phyloP scores from a whole-genome alignment of 345 rosid genomes.

The Xanthoceras sorbifolium region DNA sequence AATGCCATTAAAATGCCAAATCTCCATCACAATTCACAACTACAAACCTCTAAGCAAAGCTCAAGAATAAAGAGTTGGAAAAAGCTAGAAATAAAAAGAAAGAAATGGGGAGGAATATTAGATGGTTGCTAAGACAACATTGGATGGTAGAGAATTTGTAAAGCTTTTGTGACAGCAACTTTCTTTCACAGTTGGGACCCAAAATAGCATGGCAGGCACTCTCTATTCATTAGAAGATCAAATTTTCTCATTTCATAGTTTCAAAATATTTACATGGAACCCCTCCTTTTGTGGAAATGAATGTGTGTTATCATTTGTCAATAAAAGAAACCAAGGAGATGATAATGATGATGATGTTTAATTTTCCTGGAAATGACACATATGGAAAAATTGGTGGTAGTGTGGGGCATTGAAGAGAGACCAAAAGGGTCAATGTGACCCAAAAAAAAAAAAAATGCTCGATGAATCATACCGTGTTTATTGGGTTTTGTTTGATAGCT shows the following conservation, averaged over 20 bases:
- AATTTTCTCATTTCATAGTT: no score
- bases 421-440: not conserved
- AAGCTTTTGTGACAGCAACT: not conserved
- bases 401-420: constrained; percentile 1
- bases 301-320: not conserved
- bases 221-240: not conserved
- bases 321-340: not conserved
- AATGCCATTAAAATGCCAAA: constrained; percentile 6
- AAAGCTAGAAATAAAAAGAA: not conserved
- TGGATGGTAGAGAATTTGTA: not conserved
- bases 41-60: not conserved
- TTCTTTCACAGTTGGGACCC: constrained; percentile 7
- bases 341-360: not conserved
- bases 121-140: not conserved
- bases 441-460: not conserved
- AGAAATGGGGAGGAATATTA: not conserved
- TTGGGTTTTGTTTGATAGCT: not conserved
- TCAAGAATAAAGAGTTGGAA: constrained; percentile 2
- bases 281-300: not conserved
- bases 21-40: not conserved
- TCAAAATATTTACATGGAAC: not conserved
- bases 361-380: not conserved
- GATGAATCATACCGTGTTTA: not conserved
- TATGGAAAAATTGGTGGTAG: not conserved
- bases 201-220: not conserved